Evolutionary conservation across 139 green algal genomes (phyloP), one percentile per base, ranked within the genome.

Genomic region (Zygnema cylindricum): DNA sequence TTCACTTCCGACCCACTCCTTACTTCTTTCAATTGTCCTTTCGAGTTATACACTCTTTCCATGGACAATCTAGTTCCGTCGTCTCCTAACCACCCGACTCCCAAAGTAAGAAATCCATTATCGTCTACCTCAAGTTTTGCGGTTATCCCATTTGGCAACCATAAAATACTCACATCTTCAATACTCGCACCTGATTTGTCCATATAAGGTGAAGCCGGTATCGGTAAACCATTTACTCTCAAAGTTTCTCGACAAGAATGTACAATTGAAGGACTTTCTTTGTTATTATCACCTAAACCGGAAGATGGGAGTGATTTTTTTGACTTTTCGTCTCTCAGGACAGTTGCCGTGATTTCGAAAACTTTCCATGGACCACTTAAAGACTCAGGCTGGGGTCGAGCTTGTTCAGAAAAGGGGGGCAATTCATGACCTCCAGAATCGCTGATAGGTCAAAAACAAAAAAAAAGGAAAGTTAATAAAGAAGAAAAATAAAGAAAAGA

Each of bases 1-100:
- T 85, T 83, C 33, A 87, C 81, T 7, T 87, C 81, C 32, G 81
- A 87, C 3, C 33, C 71, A n/a, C 81, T 75, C 38, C 21, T 22
- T 21, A 87, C 81, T 69, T 87, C 81, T 36, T 22, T 2, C 63
- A 87, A 69, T 3, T n/a, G 71, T 30, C 81, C 81, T 21, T 35
- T 85, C n/a, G 38, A n/a, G 81, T 87, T 69, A 69, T 87, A 87
- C 81, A 43, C 43, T 7, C 81, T 81, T 84, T 85, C 43, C 81
- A 87, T 76, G 32, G 2, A 87, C 81, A 87, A 7, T 7, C 81
- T 83, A 21, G 54, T 63, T 33, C 81, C 81, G 36, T 85, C 54
- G 2, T 42, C 63, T 22, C 21, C 33, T 43, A 87, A n/a, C 81
- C 81, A 87, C 33, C 81, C 81, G 16, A 87, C 43, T 38, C 69